These are phyloP conservation scores for Fusarium scirpi DNA, from an alignment of 2,329 filamentous ascomycete genomes.

Conservation along the genomic window DNA sequence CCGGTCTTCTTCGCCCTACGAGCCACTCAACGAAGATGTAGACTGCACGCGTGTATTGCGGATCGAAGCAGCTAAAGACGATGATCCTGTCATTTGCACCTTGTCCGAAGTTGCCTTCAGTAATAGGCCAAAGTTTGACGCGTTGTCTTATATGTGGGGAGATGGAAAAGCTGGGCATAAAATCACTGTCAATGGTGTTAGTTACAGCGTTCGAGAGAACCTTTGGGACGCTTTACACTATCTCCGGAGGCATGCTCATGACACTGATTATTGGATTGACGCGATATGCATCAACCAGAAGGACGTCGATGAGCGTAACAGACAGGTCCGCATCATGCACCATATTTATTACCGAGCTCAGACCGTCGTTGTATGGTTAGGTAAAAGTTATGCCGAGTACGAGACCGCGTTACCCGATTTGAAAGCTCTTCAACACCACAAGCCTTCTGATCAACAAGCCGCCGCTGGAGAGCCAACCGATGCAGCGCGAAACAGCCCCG, in stretches of 20 bases:
- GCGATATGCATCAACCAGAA: neutral
- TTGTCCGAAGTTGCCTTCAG: neutral
- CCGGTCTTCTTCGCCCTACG: neutral
- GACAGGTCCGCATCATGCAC: neutral
- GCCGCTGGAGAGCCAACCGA: accelerated
- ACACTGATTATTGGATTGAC: neutral
- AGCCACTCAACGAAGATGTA: neutral
- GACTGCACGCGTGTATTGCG: neutral
- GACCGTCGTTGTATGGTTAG: neutral
- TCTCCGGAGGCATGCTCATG: neutral
- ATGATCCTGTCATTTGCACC: accelerated
- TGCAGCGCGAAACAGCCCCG: accelerated
- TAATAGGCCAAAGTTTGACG: neutral
- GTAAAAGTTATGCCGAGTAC: neutral
- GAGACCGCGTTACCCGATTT: neutral
- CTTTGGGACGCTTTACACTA: neutral
- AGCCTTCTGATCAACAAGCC: accelerated
- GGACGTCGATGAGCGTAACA: neutral
- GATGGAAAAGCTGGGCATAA: accelerated
- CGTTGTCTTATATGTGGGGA: neutral
- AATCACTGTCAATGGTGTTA: neutral
- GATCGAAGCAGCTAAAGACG: neutral
- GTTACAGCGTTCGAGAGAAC: neutral
- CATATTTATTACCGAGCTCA: slow-evolving; percentile 1
- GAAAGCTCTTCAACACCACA: accelerated